Evolutionary conservation across 192 early-diverging fungal genomes (phyloP).

Genomic region (Coemansia asiatica): DNA sequence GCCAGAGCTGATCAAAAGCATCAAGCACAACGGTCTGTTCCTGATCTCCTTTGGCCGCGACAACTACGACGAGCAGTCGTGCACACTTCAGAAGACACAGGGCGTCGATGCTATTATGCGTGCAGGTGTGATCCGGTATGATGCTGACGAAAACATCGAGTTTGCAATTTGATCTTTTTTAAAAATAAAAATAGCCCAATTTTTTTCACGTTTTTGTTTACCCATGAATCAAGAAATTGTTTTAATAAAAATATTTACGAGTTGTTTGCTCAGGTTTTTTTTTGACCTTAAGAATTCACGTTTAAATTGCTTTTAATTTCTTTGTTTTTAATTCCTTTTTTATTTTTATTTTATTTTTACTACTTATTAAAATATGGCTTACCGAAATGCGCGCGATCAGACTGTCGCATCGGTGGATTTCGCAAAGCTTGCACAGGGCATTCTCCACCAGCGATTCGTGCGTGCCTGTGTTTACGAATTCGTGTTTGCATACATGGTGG

Average conservation of each 20-base stretch:
- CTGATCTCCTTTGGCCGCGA: constrained; percentile 85
- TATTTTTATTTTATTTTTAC: constrained; percentile 3
- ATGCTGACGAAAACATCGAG: constrained; percentile 28
- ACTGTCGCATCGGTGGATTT: constrained; percentile 47
- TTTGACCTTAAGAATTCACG: too few relatives aligned
- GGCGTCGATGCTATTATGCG: constrained; percentile 92
- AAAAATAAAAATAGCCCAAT: not conserved
- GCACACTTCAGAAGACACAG: constrained; percentile 71
- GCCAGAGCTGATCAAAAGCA: constrained; percentile 83
- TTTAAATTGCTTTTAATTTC: constrained; percentile 7
- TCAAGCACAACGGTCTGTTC: constrained; percentile 91
- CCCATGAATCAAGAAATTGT: too few relatives aligned
- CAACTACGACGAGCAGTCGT: constrained; percentile 65
- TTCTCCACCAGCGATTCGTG: constrained; percentile 42
- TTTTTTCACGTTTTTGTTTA: too few relatives aligned
- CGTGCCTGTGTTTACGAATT: constrained; percentile 48
- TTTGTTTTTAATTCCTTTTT: not conserved
- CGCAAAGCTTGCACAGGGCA: constrained; percentile 33
- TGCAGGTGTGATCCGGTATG: constrained; percentile 62
- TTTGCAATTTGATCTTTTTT: constrained; percentile 22
- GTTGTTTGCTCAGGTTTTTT: too few relatives aligned
- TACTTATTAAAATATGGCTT: constrained; percentile 15
- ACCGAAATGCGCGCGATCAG: constrained; percentile 37
- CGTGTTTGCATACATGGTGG: constrained; percentile 36
- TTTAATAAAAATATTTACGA: too few relatives aligned